A percentile compares a stretch with the other conserved stretches of the same genome.
Conservation (phyloP, 2,329 filamentous ascomycete species). For the Tolypocladium pustulatum region DNA sequence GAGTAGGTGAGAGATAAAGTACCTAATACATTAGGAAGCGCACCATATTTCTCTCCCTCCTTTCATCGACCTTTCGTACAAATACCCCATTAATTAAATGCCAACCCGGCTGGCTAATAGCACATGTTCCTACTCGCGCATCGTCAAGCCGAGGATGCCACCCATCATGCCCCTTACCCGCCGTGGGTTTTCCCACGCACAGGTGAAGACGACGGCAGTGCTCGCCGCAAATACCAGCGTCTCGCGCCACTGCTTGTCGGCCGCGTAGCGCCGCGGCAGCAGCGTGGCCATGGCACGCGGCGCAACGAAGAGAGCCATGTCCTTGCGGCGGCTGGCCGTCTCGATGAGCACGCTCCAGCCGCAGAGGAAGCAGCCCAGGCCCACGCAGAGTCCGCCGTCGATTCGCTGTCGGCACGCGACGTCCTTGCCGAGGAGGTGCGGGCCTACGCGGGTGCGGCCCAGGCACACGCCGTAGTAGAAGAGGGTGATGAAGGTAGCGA, state of each 20-base stretch:
- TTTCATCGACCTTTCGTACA: not conserved
- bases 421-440: conserved; percentile 50
- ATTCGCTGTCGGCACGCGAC: conserved; percentile 36
- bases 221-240: conserved; percentile 55
- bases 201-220: conserved; percentile 60
- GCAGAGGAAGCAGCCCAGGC: conserved; percentile 61
- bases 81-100: not conserved
- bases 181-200: conserved; percentile 48
- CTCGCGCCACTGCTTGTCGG: conserved; percentile 56
- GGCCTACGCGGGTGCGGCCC: conserved; percentile 62
- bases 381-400: conserved; percentile 58
- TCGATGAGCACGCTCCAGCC: conserved; percentile 77
- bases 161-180: conserved; percentile 62
- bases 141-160: conserved; percentile 41
- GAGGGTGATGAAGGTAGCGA: conserved; percentile 64
- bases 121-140: conserved; percentile 22
- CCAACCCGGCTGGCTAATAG: not conserved
- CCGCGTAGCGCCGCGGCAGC: conserved; percentile 57
- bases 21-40: not conserved
- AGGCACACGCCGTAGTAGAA: conserved; percentile 85
- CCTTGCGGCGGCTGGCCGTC: conserved; percentile 52
- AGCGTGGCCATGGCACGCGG: conserved; percentile 67
- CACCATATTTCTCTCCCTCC: not conserved
- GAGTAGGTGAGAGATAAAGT: too few species aligned
- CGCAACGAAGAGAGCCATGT: conserved; percentile 71